Evolutionary conservation across 75 land plant genomes (phyloP).

Genomic region (Sequoiadendron giganteum): DNA sequence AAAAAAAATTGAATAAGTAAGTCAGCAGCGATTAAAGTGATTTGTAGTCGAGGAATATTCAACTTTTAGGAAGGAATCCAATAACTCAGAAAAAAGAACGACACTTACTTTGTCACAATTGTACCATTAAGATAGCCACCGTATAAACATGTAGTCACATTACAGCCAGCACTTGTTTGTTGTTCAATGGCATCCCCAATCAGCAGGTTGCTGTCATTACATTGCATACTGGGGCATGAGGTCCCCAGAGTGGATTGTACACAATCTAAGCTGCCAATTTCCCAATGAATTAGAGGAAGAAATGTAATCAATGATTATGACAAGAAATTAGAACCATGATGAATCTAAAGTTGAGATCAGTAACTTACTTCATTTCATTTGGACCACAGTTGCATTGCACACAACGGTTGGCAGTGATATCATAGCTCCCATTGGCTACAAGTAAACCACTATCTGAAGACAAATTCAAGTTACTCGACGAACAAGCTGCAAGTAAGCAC

Average conservation of each 20-base stretch:
- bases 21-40: not conserved
- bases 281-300: slow-evolving; percentile 1
- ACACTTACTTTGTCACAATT: slow-evolving; percentile 44
- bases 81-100: not conserved
- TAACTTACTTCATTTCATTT: slow-evolving; percentile 51
- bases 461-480: slow-evolving; percentile 45
- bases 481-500: slow-evolving; percentile 49
- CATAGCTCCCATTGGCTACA: slow-evolving; percentile 80
- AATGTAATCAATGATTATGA: not conserved
- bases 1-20: not conserved
- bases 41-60: not conserved
- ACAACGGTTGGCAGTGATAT: slow-evolving; percentile 69
- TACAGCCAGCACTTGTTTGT: slow-evolving; percentile 59
- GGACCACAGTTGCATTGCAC: slow-evolving; percentile 87
- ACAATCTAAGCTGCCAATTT: slow-evolving; percentile 58
- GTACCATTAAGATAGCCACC: slow-evolving; percentile 56
- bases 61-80: not conserved
- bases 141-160: slow-evolving; percentile 69
- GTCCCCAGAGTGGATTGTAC: slow-evolving; percentile 51
- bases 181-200: slow-evolving; percentile 54
- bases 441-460: slow-evolving; percentile 54
- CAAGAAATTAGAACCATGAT: not conserved
- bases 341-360: not conserved
- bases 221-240: slow-evolving; percentile 81
- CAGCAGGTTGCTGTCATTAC: slow-evolving; percentile 58